Base-by-base conservation (phyloP, 2,329 filamentous ascomycete genomes). In the Cryphonectria nitschkei region DNA sequence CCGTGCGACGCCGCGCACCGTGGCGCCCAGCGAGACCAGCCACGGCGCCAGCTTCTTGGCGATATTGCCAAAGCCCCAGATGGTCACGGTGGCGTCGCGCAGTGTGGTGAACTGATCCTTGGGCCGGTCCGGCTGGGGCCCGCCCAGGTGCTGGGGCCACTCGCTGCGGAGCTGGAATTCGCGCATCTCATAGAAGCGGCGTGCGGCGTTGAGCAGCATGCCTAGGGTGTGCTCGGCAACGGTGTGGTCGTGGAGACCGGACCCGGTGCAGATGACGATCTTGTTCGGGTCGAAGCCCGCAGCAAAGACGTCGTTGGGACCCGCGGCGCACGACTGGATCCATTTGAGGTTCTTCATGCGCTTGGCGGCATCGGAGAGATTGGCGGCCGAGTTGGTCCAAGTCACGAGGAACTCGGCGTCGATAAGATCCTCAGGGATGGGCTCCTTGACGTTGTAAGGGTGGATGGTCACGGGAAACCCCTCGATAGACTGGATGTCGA, bases 1-100 rank as follows among this genome's bases (percentile, higher is more conserved):
- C 16, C 89, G 82, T 16, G 90, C 90, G 1, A 92, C 78, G 67
- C 90, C 90, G 50, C 78, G 82, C 22, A 92, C 89, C 0, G 82
- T 81, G 14, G 89, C 87, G 34, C 90, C 90, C 54, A 89, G 83
- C 0, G 81, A 82, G 8, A 81, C 79, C 3, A 91, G 81, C 74
- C 83, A 82, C 32, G 89, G 88, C 6, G 85, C 81, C 52, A 91
- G 84, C 0, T 82, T 82, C 82, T 90, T 89, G 43, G 88, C 89
- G 67, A 91, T 91, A 79, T 90, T 91, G 69, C 89, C 89, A 75
- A 88, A 91, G 14, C 89, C 89, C 89, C 89, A 91, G 75, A 91
- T 82, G 43, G 87, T 79, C 3, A 91, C 82, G 74, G 84, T 84
- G 7, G 89, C 88, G 72, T 86, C 87, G 54, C 87, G 83, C 74